Percentiles rank a stretch among this genome's conserved stretches.
These are phyloP conservation scores for Gamarada debralockiae DNA, from an alignment of 495 filamentous ascomycete genomes.

Conservation along the genomic window DNA sequence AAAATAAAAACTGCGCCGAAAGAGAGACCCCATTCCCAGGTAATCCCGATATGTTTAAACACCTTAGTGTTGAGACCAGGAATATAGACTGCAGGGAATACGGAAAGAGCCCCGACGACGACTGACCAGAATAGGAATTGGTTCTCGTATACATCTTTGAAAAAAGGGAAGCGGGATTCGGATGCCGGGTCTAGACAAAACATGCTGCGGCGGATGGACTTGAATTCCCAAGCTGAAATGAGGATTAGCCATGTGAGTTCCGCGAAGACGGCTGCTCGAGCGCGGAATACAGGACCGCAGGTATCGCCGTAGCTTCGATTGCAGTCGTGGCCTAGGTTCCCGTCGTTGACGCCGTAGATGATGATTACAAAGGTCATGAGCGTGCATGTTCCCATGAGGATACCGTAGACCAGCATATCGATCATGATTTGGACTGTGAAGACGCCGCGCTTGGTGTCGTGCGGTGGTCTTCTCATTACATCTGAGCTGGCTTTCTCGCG, in stretches of 20 bases:
- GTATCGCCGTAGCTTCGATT: slow-evolving; percentile 41
- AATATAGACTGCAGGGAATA: slow-evolving; percentile 69
- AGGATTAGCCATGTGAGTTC: slow-evolving; percentile 66
- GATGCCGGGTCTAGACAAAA: slow-evolving; percentile 56
- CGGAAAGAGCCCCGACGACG: slow-evolving; percentile 57
- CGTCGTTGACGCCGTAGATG: slow-evolving; percentile 56
- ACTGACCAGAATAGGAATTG: slow-evolving; percentile 69
- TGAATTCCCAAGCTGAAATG: slow-evolving; percentile 67
- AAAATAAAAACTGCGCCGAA: slow-evolving; percentile 54
- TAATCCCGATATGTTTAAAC: slow-evolving; percentile 65
- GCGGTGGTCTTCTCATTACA: slow-evolving; percentile 62
- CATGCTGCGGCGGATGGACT: slow-evolving; percentile 55
- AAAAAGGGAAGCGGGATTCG: slow-evolving; percentile 43
- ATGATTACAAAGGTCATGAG: slow-evolving; percentile 63
- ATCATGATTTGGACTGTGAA: slow-evolving; percentile 64
- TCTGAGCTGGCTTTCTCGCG: slow-evolving; percentile 62
- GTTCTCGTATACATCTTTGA: slow-evolving; percentile 59
- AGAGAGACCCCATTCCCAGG: slow-evolving; percentile 63
- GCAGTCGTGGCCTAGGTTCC: slow-evolving; percentile 60
- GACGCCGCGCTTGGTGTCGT: slow-evolving; percentile 57
- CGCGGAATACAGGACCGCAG: slow-evolving; percentile 64
- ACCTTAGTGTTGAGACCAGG: slow-evolving; percentile 61
- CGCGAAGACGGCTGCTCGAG: slow-evolving; percentile 67
- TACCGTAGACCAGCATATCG: slow-evolving; percentile 70
- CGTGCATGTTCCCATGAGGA: slow-evolving; percentile 58